Base-by-base conservation (phyloP, 2,329 filamentous ascomycete genomes). In the Xylariaceae sp. region DNA sequence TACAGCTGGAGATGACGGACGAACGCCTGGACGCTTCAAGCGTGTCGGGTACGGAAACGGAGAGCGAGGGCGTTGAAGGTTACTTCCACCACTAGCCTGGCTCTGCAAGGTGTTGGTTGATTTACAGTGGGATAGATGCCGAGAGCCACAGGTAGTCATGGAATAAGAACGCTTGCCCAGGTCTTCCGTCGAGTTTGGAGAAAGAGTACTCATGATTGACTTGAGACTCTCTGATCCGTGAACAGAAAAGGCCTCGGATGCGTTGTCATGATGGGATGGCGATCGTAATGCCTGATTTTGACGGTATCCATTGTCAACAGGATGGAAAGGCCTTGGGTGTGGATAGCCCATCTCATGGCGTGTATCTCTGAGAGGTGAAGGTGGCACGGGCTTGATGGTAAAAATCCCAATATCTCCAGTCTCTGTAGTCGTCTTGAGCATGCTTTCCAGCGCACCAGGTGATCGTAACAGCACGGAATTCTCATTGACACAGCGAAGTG, bases 371-470 rank as follows among this genome's bases (percentile, higher is more conserved):
- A 60, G 70, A 9, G 71, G 70, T 4, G 72, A 72, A 10, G 74
- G 72, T 8, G 69, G 70, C 13, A 74, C 58, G 6, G 78, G 74
- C 51, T 75, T 77, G 64, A 84, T 82, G 55, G 81, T 83, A 69
- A 86, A 86, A 53, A 82, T 72, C 3, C 83, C 83, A 64, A 85
- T 84, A 64, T 87, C 83, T n/a, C 84, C 84, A 7, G 83, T 85
- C 68, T 87, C 85, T 0, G 84, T 87, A 1, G 82, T 86, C 2
- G 81, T 87, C 73, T 82, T 87, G 60, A 87, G 75, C 84, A 87
- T 86, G 69, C 82, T 81, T 65, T 85, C 80, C n/a, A 86, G 73
- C 1, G 81, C 81, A 4, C 79, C 82, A 0, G 82, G 81, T 1
- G 76, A 80, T 51, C 73, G 75, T 11, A 80, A 74, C 54, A 80